Evolutionary conservation across 2,329 filamentous ascomycete species (phyloP).

Genomic region (Anthostomella pinea): DNA sequence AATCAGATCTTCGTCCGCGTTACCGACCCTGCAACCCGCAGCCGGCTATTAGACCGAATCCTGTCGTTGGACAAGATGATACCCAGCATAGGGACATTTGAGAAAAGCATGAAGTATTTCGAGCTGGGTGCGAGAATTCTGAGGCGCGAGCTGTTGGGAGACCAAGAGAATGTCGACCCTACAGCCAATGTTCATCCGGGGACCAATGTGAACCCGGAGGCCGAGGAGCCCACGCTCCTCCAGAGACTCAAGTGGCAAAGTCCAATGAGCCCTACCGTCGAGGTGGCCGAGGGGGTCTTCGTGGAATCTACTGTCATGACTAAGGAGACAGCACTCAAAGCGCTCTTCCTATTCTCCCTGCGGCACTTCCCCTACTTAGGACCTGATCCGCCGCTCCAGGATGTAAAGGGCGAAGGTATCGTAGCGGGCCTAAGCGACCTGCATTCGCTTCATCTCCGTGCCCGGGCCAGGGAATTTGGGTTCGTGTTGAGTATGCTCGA

Average conservation of each 20-base stretch:
- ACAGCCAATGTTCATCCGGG: no score
- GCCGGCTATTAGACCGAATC: background rate
- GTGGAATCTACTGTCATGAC: background rate
- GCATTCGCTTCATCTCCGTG: background rate
- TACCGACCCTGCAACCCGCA: background rate
- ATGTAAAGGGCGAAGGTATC: background rate
- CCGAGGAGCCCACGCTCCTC: background rate
- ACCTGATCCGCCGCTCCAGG: background rate
- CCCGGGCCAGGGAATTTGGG: background rate
- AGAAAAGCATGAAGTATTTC: constrained; percentile 2
- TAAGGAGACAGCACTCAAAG: background rate
- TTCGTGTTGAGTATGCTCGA: background rate
- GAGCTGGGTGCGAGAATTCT: background rate
- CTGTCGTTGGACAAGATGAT: background rate
- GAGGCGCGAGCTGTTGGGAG: background rate
- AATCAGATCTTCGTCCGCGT: background rate
- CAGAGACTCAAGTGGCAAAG: background rate
- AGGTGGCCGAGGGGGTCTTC: background rate
- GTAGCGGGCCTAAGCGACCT: background rate
- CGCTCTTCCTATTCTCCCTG: background rate
- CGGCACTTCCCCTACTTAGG: constrained; percentile 1
- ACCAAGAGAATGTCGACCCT: background rate
- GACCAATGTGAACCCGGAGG: no score
- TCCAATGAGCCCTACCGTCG: background rate
- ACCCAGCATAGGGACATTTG: background rate